These are phyloP conservation scores for Xylariaceae sp. DNA, from an alignment of 2,329 filamentous ascomycete genomes.

Conservation along the genomic window DNA sequence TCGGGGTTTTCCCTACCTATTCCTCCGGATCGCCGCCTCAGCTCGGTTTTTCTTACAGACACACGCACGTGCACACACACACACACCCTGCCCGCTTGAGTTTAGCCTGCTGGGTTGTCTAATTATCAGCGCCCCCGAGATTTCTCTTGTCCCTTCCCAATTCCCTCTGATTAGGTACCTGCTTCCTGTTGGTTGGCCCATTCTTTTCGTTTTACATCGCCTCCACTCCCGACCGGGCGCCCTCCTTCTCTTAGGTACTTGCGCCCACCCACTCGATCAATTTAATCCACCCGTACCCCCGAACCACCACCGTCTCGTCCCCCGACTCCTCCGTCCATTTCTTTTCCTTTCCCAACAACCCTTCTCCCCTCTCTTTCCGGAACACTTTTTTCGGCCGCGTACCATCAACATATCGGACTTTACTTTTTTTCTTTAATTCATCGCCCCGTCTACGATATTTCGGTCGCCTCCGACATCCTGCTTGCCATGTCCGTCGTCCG, in stretches of 20 bases:
- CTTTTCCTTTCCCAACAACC: slow-evolving; percentile 25
- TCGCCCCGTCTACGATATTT: not conserved
- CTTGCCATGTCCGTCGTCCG: slow-evolving; percentile 44
- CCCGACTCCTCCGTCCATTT: slow-evolving; percentile 30
- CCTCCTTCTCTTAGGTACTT: slow-evolving; percentile 19
- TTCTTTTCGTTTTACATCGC: slow-evolving; percentile 13
- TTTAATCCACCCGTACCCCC: slow-evolving; percentile 31
- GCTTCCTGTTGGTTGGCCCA: slow-evolving; percentile 10
- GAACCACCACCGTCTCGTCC: slow-evolving; percentile 30
- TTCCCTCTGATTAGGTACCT: slow-evolving; percentile 10
- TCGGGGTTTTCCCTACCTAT: not conserved
- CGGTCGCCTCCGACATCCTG: not conserved
- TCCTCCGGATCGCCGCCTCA: slow-evolving; percentile 9
- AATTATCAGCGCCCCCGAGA: not conserved
- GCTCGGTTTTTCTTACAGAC: slow-evolving; percentile 6
- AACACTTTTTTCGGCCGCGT: slow-evolving; percentile 23
- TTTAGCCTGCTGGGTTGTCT: not conserved
- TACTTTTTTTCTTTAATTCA: not conserved
- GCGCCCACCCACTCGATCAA: slow-evolving; percentile 25
- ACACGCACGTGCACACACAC: slow-evolving; percentile 2
- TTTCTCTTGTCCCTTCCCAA: not conserved
- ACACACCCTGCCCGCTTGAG: slow-evolving; percentile 8
- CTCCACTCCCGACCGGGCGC: slow-evolving; percentile 33
- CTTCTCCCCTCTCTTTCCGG: slow-evolving; percentile 23
- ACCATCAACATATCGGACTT: slow-evolving; percentile 9